phyloP scores from a whole-genome alignment of 169 alveolate genomes.

The Plasmodium yoelii region DNA sequence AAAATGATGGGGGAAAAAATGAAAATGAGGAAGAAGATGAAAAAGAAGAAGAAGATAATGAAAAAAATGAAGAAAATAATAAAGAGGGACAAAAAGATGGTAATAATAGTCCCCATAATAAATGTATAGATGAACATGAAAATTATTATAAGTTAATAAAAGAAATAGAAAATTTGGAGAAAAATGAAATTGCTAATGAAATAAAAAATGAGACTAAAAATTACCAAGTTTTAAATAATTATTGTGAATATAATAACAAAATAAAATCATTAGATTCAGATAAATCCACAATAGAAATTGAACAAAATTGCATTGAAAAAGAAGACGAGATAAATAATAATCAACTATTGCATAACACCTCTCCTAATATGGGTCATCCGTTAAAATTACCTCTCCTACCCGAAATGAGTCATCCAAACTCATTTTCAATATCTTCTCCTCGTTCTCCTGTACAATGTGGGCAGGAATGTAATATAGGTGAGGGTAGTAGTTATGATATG shows the following conservation, averaged over 20 bases:
- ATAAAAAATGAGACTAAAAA: neutral
- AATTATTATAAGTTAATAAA: slow-evolving; percentile 56
- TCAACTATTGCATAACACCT: neutral
- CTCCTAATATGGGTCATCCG: slow-evolving; percentile 10
- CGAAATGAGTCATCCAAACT: slow-evolving; percentile 40
- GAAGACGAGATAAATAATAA: slow-evolving; percentile 6
- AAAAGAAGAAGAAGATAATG: neutral
- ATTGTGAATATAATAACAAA: neutral
- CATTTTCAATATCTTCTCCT: slow-evolving; percentile 66
- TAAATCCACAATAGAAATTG: neutral
- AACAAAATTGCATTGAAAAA: neutral
- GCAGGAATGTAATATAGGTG: slow-evolving; percentile 5
- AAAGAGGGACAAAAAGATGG: neutral
- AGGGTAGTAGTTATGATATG: slow-evolving; percentile 14
- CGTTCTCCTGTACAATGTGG: slow-evolving; percentile 8
- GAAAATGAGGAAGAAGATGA: slow-evolving; percentile 12
- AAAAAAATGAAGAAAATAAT: neutral
- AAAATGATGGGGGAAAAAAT: neutral
- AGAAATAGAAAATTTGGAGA: slow-evolving; percentile 67
- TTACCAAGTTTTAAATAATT: neutral
- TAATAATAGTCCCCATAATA: slow-evolving; percentile 6
- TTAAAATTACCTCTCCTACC: slow-evolving; percentile 1
- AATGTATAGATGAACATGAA: slow-evolving; percentile 57
- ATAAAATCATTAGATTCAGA: neutral
- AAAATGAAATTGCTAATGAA: slow-evolving; percentile 36